phyloP scores from a whole-genome alignment of 2,329 filamentous ascomycete genomes.

The Zasmidium cellare region DNA sequence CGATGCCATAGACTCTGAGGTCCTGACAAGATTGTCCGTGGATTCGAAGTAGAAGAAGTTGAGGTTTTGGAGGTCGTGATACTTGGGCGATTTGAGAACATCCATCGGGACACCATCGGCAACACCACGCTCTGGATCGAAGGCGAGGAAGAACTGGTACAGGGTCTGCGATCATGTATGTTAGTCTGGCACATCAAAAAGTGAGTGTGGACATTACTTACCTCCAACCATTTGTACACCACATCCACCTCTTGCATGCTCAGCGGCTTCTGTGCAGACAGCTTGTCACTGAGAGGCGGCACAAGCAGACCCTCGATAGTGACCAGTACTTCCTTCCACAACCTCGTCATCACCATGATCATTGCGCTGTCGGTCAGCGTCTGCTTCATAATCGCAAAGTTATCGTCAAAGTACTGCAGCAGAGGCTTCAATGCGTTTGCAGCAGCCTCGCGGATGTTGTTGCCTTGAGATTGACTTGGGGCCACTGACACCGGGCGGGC shows the following conservation, averaged over 20 bases:
- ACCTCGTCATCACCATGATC: constrained; percentile 94
- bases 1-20: constrained; percentile 93
- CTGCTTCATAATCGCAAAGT: constrained; percentile 98
- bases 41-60: constrained; percentile 99
- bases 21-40: constrained; percentile 86
- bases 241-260: constrained; percentile 88
- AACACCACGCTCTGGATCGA: constrained; percentile 79
- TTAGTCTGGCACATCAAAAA: not conserved
- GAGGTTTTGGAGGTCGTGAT: constrained; percentile 91
- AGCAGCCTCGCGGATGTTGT: constrained; percentile 66
- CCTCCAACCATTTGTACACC: constrained; percentile 88
- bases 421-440: constrained; percentile 80
- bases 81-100: constrained; percentile 94
- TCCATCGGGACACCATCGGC: constrained; percentile 86
- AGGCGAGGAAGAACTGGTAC: constrained; percentile 92
- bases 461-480: constrained; percentile 13
- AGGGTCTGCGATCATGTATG: constrained; percentile 54
- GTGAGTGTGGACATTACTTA: constrained; percentile 17
- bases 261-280: constrained; percentile 79
- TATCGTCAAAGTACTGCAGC: constrained; percentile 95
- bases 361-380: constrained; percentile 94
- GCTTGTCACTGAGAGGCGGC: constrained; percentile 92
- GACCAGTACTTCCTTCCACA: constrained; percentile 96
- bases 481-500: constrained; percentile 32
- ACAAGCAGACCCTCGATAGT: constrained; percentile 89